phyloP scores from a whole-genome alignment of 192 early-diverging fungal species.

The Martensiomyces pterosporus region DNA sequence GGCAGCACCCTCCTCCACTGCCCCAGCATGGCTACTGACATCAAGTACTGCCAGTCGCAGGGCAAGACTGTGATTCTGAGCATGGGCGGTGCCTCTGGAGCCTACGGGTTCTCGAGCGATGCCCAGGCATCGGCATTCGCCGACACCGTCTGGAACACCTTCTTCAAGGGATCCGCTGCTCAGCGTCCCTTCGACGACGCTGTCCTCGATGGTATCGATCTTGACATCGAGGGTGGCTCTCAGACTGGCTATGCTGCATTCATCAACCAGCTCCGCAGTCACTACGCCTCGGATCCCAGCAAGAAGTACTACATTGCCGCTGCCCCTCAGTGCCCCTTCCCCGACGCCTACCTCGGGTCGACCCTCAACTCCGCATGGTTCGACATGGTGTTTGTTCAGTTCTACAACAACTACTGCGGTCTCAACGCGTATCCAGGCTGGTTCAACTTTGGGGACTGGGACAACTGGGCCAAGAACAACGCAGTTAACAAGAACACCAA shows the following conservation, averaged over 20 bases:
- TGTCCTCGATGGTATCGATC: conserved; percentile 60
- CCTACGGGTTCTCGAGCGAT: conserved; percentile 51
- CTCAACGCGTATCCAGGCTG: conserved; percentile 41
- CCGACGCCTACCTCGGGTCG: conserved; percentile 52
- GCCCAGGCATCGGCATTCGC: conserved; percentile 49
- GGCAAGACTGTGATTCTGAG: conserved; percentile 62
- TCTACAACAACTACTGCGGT: conserved; percentile 70
- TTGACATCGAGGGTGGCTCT: conserved; percentile 56
- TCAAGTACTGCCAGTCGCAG: conserved; percentile 60
- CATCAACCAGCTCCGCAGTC: conserved; percentile 41
- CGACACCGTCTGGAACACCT: conserved; percentile 56
- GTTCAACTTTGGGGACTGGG: conserved; percentile 62
- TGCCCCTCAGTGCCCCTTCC: conserved; percentile 63
- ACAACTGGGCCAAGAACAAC: conserved; percentile 57
- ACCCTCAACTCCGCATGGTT: conserved; percentile 57
- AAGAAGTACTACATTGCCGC: conserved; percentile 56
- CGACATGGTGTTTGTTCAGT: conserved; percentile 65
- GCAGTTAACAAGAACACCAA: conserved; percentile 57
- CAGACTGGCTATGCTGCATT: conserved; percentile 49
- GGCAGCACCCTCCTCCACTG: conserved; percentile 58
- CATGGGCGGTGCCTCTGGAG: conserved; percentile 64
- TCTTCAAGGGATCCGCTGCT: conserved; percentile 54
- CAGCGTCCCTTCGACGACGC: conserved; percentile 58
- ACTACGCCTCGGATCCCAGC: conserved; percentile 44
- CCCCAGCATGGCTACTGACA: conserved; percentile 54